A percentile compares a stretch with the other conserved stretches of the same genome.
Evolutionary conservation across 129 eudicot species (phyloP).

Genomic region (Artemisia argyi): DNA sequence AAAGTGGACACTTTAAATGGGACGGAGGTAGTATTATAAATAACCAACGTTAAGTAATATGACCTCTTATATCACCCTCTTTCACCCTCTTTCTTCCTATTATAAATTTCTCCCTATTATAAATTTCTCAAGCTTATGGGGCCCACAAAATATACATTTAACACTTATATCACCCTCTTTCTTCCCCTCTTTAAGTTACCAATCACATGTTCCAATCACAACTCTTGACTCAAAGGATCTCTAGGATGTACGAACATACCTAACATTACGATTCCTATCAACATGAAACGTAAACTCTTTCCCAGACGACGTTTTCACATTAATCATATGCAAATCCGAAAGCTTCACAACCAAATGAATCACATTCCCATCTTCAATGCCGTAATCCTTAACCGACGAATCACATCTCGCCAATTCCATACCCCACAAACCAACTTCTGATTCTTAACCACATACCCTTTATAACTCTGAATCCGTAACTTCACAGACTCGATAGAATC

Average conservation of each 20-base stretch:
- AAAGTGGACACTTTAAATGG: too few species aligned
- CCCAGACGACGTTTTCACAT: conserved; percentile 62
- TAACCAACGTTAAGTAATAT: too few species aligned
- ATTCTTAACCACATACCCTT: conserved; percentile 56
- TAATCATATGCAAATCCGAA: conserved; percentile 55
- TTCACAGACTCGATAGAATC: conserved; percentile 67
- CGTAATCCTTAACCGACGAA: conserved; percentile 60
- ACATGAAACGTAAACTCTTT: conserved; percentile 61
- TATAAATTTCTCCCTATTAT: too few species aligned
- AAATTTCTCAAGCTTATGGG: too few species aligned
- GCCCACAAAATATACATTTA: too few species aligned
- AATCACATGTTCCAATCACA: conserved; percentile 56
- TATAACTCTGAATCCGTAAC: conserved; percentile 54
- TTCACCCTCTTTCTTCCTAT: too few species aligned
- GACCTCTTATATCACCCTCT: too few species aligned
- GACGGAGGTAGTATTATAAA: too few species aligned
- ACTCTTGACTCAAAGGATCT: conserved; percentile 26
- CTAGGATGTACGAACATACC: conserved; percentile 41
- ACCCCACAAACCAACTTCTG: conserved; percentile 60
- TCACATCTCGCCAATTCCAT: conserved; percentile 56
- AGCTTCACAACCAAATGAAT: conserved; percentile 63
- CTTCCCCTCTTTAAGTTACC: conserved; percentile 61
- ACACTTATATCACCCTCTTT: too few species aligned
- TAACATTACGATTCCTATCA: conserved; percentile 54
- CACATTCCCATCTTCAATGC: conserved; percentile 62